Evolutionary conservation across 1,284 basidiomycete species (phyloP).

Genomic region (Ceratobasidium sp.): DNA sequence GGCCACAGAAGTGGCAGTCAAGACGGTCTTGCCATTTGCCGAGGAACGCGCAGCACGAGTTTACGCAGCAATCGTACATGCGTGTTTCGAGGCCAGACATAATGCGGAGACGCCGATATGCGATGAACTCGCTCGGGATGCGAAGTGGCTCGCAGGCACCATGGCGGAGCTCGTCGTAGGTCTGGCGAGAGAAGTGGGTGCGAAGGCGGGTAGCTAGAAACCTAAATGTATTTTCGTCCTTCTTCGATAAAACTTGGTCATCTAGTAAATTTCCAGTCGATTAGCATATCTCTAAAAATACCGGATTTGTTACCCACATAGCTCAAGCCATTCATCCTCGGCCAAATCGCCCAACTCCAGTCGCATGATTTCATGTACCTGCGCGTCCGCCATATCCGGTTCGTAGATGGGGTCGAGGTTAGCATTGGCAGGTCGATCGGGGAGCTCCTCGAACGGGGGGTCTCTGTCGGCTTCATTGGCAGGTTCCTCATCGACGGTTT

Average conservation of each 20-base stretch:
- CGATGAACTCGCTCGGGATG: slow-evolving; percentile 17
- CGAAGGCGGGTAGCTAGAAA: slow-evolving; percentile 12
- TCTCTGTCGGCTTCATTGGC: neutral
- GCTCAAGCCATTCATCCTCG: neutral
- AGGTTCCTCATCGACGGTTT: neutral
- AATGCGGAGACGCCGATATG: neutral
- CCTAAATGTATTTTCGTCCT: neutral
- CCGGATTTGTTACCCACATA: slow-evolving; percentile 5
- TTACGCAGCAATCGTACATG: slow-evolving; percentile 44
- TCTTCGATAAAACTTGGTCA: neutral
- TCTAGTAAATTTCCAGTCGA: neutral
- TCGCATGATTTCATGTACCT: neutral
- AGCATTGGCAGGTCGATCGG: neutral
- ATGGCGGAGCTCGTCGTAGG: neutral
- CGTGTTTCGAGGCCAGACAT: slow-evolving; percentile 11
- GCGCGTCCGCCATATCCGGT: neutral
- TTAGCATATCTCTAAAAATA: neutral
- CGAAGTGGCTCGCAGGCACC: neutral
- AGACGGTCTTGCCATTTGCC: slow-evolving; percentile 25
- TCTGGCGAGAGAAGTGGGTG: neutral
- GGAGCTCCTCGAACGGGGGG: neutral
- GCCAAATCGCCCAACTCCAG: neutral
- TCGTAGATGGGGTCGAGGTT: neutral
- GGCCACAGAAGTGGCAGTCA: slow-evolving; percentile 43
- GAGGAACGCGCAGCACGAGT: too few relatives aligned